Evolutionary conservation across 2,329 filamentous ascomycete species (phyloP).

Genomic region (Emergomyces pasteurianus): DNA sequence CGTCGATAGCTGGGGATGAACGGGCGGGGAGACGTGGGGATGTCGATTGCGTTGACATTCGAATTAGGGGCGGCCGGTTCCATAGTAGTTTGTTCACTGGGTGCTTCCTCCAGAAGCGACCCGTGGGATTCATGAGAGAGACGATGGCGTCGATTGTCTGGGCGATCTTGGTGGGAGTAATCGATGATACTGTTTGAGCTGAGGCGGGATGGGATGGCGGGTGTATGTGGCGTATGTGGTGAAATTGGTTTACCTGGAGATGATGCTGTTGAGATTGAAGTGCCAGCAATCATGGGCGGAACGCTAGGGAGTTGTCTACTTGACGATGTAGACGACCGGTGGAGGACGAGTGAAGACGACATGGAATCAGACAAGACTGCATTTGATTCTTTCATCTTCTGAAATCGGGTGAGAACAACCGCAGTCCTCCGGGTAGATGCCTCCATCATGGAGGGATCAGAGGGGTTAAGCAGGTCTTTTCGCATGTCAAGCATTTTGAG

Average conservation of each 20-base stretch:
- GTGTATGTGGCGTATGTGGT: slow-evolving; percentile 82
- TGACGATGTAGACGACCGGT: slow-evolving; percentile 67
- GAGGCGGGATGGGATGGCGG: slow-evolving; percentile 83
- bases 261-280: slow-evolving; percentile 70
- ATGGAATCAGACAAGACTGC: slow-evolving; percentile 84
- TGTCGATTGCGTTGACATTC: slow-evolving; percentile 35
- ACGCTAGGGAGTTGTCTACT: slow-evolving; percentile 60
- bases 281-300: slow-evolving; percentile 48
- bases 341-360: slow-evolving; percentile 75
- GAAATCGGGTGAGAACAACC: slow-evolving; percentile 72
- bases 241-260: slow-evolving; percentile 85
- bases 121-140: slow-evolving; percentile 20
- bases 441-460: slow-evolving; percentile 47
- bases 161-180: slow-evolving; percentile 38
- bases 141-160: slow-evolving; percentile 18
- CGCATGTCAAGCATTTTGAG: slow-evolving; percentile 77
- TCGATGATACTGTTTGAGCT: slow-evolving; percentile 80
- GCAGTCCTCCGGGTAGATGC: slow-evolving; percentile 62
- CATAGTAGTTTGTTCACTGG: slow-evolving; percentile 22
- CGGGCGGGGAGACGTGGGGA: slow-evolving; percentile 35
- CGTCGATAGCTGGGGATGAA: slow-evolving; percentile 31
- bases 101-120: slow-evolving; percentile 25
- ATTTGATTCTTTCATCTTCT: slow-evolving; percentile 80
- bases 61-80: slow-evolving; percentile 24
- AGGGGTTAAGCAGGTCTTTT: slow-evolving; percentile 66